Evolutionary conservation across 176 grass and related monocot species (phyloP).

Genomic region (Guadua angustifolia): DNA sequence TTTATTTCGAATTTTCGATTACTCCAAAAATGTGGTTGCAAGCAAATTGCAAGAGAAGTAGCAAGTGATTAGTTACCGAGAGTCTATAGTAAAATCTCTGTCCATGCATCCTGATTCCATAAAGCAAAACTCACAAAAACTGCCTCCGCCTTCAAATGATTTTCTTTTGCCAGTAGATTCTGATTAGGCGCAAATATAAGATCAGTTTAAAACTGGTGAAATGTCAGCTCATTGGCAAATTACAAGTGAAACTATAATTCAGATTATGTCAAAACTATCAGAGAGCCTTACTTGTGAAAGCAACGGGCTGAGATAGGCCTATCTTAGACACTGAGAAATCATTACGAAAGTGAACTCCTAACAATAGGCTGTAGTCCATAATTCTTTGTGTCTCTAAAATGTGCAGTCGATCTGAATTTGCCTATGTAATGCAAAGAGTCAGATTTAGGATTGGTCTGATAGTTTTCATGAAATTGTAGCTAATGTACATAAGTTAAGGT

Average conservation of each 20-base stretch:
- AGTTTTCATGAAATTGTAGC: conserved; percentile 12
- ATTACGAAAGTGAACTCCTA: conserved; percentile 71
- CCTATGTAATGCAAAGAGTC: conserved; percentile 40
- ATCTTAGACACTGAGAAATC: conserved; percentile 57
- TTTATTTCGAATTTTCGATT: background rate
- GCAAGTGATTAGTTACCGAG: conserved; percentile 41
- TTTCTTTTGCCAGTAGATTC: conserved; percentile 65
- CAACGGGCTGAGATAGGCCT: conserved; percentile 43
- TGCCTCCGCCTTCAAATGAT: conserved; percentile 63
- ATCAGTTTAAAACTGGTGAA: conserved; percentile 35
- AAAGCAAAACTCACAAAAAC: conserved; percentile 56
- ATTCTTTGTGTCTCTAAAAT: conserved; percentile 76
- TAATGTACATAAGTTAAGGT: background rate
- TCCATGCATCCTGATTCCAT: conserved; percentile 58
- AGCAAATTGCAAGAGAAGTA: background rate
- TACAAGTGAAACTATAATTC: conserved; percentile 2
- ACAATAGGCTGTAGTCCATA: conserved; percentile 79
- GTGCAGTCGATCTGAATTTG: conserved; percentile 75
- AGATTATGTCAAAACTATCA: conserved; percentile 8
- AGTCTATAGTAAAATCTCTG: conserved; percentile 49
- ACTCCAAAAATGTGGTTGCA: background rate
- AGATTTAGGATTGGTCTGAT: conserved; percentile 6
- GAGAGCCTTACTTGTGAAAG: conserved; percentile 53
- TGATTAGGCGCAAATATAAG: conserved; percentile 20
- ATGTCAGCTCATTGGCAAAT: background rate